Evolutionary conservation across 179 eudicot genomes (phyloP), one percentile per base, ranked within the genome.

Genomic region (Vitellaria paradoxa): DNA sequence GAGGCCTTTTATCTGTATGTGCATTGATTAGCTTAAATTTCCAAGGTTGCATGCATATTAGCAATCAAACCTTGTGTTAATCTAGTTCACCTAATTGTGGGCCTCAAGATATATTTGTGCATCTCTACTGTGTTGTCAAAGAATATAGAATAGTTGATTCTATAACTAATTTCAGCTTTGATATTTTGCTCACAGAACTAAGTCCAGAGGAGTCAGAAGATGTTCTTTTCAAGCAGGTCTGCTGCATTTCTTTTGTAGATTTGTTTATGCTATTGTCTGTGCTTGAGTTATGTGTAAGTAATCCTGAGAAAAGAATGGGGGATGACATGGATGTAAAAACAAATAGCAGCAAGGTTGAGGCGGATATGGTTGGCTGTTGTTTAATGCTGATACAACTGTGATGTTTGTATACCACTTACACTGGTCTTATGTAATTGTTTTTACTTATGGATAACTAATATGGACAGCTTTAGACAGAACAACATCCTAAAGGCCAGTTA

Each of bases 161-260:
- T 30, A 9, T 23, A 30, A 69, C 61, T 77, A 46, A 70, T 64
- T 46, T 70, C 49, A 42, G 49, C 45, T 49, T 60, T 52, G 7
- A 10, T 21, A 26, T 66, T 65, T 65, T 76, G 52, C 53, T 74
- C 88, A 87, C 98, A 96, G 99, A 90, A 65, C 72, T 93, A 79
- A 86, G 92, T 81, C 89, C 88, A 79, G 97, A 96, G 79, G 99
- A 93, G 83, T 77, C 89, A 7, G 92, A 93, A 83, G 99, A 96
- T 85, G 91, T 96, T 81, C 87, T 87, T 72, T 96, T 96, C 76
- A 96, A 96, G 81, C 92, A 93, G 98, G 99, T 96, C 21, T 59
- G 81, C 30, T 75, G 65, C 62, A 30, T 62, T 68, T 0, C 50
- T 78, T 77, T 59, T 15, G n/a, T 59, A 12, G 23, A 63, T 50